Base-by-base conservation (phyloP, 1,284 basidiomycete genomes). In the Malassezia obtusa region DNA sequence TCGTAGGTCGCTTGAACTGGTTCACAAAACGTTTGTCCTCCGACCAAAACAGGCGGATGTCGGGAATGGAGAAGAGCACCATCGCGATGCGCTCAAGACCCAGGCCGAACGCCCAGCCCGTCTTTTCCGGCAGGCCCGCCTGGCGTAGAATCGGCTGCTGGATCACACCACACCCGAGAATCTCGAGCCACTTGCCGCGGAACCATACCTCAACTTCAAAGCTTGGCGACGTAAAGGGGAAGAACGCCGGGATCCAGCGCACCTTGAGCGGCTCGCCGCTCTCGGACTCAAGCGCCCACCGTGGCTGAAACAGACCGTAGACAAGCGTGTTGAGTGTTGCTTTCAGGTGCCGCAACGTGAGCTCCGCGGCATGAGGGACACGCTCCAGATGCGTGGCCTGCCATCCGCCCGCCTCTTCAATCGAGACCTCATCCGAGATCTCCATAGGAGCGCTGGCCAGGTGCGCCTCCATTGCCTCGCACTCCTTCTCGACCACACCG, bases 41-140 rank as follows among this genome's bases (percentile, higher is more conserved):
- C 2, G 90, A 91, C 94, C 94, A 99, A 80, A 99, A 99, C 12
- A 99, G 79, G n/a, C 94, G 86, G 68, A 99, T 98, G 74, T 99
- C 94, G 3, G 92, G 94, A 52, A 98, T 94, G 15, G 84, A 86
- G 77, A 86, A 98, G 48, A 99, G 81, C 58, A 98, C 84, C 94
- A 99, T 99, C 26, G 92, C 90, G 62, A 98, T 94, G 22, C 94
- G 83, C 73, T 99, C 94, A 39, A 99, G 80, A 6, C 94, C 94
- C 32, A 99, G 83, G 14, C 94, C 94, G 67, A 96, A 98, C 0
- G 94, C 94, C 94, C 94, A 99, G 22, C 90, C 90, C 59, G 89
- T 81, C 75, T 91, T 91, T 35, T 51, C 51, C 44, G 57, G 40
- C 3, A 45, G 31, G 19, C 80, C 83, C 36, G 91, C 84, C 44